Evolutionary conservation across 2,329 filamentous ascomycete species (phyloP).

Genomic region (Pseudogymnoascus sp.): DNA sequence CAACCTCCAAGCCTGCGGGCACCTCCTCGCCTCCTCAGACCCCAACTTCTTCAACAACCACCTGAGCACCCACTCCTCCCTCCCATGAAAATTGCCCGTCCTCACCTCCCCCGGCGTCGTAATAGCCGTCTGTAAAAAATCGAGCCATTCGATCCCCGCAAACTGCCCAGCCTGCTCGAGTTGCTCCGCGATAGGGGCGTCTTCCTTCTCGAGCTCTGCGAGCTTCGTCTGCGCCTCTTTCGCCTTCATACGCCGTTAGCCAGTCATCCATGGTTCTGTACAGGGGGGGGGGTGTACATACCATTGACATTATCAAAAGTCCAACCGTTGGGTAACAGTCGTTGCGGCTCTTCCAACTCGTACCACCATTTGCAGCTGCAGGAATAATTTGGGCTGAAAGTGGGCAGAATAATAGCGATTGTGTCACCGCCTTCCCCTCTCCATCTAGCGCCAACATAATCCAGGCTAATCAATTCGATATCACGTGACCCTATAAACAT

Average conservation of each 20-base stretch:
- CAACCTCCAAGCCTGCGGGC: conserved; percentile 46
- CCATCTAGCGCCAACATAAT: neutral
- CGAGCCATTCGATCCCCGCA: conserved; percentile 20
- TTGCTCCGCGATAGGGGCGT: conserved; percentile 29
- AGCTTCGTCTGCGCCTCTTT: conserved; percentile 26
- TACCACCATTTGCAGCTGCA: neutral
- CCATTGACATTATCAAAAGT: neutral
- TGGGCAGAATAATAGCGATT: neutral
- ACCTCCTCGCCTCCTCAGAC: conserved; percentile 25
- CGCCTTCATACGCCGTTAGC: neutral
- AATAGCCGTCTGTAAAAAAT: conserved; percentile 20
- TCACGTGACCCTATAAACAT: neutral
- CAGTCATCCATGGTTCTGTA: neutral
- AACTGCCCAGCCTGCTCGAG: conserved; percentile 28
- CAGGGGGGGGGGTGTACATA: neutral
- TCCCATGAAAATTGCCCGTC: conserved; percentile 25
- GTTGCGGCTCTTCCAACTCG: neutral
- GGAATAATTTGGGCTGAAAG: neutral
- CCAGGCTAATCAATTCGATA: neutral
- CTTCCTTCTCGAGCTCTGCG: conserved; percentile 26
- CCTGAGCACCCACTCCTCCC: conserved; percentile 58
- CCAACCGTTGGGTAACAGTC: neutral
- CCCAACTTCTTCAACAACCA: conserved; percentile 57
- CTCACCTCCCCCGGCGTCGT: conserved; percentile 9
- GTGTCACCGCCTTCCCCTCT: neutral